Evolutionary conservation across 352 stramenopile species (phyloP).

Genomic region (Phytopythium delawarense): DNA sequence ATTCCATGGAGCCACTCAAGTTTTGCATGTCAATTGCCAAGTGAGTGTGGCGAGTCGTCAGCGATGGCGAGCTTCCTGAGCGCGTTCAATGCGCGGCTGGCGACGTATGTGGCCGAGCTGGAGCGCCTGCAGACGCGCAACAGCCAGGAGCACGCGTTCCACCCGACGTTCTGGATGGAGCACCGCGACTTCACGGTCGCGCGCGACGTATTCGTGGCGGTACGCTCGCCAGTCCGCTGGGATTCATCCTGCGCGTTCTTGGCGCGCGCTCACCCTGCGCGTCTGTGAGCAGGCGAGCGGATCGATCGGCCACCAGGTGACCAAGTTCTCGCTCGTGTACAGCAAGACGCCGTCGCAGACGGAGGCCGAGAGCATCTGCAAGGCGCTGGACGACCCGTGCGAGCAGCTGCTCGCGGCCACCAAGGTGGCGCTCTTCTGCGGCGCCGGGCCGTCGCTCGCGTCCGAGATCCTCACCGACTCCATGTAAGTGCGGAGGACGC

Average conservation of each 20-base stretch:
- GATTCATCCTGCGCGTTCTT: not conserved
- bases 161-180: constrained; percentile 76
- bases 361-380: constrained; percentile 72
- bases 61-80: constrained; percentile 51
- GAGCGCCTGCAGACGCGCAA: constrained; percentile 55
- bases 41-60: not conserved
- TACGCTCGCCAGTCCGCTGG: constrained; percentile 15
- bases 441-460: constrained; percentile 68
- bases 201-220: constrained; percentile 75
- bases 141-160: constrained; percentile 50
- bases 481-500: constrained; percentile 24
- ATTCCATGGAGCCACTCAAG: no score
- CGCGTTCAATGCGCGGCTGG: constrained; percentile 51
- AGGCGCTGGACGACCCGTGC: constrained; percentile 71
- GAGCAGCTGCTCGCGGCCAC: constrained; percentile 72
- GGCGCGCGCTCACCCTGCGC: not conserved
- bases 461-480: constrained; percentile 65
- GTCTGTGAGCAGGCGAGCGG: constrained; percentile 35
- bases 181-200: constrained; percentile 74
- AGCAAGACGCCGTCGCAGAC: constrained; percentile 66
- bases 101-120: constrained; percentile 50
- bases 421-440: constrained; percentile 77
- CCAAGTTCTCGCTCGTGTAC: constrained; percentile 87
- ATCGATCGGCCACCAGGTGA: constrained; percentile 74
- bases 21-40: not conserved